A percentile compares a stretch with the other conserved stretches of the same genome.
phyloP scores from a whole-genome alignment of 768 basidiomycete species.

The Gloeostereum incarnatum region DNA sequence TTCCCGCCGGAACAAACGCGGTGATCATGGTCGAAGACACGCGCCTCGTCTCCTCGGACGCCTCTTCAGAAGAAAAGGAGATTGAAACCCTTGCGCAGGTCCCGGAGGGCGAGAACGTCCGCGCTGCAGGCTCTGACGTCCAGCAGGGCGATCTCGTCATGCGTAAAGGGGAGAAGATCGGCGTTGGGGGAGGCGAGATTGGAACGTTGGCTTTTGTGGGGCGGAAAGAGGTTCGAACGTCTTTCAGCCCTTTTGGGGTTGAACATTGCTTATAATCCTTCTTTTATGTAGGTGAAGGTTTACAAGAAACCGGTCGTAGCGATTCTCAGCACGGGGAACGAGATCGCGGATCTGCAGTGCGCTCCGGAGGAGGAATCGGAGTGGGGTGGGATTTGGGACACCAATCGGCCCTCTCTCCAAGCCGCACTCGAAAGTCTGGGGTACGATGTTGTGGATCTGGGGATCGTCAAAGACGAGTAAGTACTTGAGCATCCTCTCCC shows the following conservation, averaged over 20 bases:
- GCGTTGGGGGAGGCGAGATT: constrained; percentile 68
- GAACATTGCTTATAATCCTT: no score
- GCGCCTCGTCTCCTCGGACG: constrained; percentile 45
- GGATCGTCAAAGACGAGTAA: constrained; percentile 73
- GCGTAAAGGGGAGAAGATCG: constrained; percentile 49
- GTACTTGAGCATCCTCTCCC: constrained; percentile 23
- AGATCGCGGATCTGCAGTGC: constrained; percentile 56
- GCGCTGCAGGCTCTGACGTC: constrained; percentile 69
- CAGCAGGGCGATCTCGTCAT: constrained; percentile 57
- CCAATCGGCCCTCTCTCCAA: constrained; percentile 73
- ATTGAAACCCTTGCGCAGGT: constrained; percentile 62
- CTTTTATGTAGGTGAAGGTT: constrained; percentile 53
- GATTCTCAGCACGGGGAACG: constrained; percentile 81
- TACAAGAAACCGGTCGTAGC: constrained; percentile 69
- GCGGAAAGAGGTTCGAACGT: constrained; percentile 43
- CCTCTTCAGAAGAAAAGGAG: constrained; percentile 56
- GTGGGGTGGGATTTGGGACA: constrained; percentile 79
- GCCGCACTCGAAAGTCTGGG: constrained; percentile 65
- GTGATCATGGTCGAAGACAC: constrained; percentile 96
- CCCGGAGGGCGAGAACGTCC: constrained; percentile 59
- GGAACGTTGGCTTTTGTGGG: constrained; percentile 80
- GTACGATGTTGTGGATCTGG: constrained; percentile 71
- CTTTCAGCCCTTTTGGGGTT: neutral
- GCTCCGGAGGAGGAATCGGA: constrained; percentile 22
- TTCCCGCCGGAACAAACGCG: constrained; percentile 66